These are phyloP conservation scores for Penicillium sp. DNA, from an alignment of 2,329 filamentous ascomycete genomes.

Conservation along the genomic window DNA sequence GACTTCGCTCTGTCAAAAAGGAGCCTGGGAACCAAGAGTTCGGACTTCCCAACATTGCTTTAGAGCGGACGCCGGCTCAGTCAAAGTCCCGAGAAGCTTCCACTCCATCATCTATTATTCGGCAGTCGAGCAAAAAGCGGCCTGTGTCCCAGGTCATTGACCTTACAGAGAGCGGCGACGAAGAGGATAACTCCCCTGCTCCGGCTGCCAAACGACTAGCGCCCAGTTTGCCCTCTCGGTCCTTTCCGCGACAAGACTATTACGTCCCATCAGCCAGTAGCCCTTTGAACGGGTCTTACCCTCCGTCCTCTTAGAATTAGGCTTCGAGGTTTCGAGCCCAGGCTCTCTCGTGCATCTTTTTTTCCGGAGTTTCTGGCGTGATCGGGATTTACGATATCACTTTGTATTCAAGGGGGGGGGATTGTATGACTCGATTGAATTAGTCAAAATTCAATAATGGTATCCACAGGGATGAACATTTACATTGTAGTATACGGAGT, in stretches of 20 bases:
- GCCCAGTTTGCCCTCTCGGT: conserved; percentile 23
- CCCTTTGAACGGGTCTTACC: conserved; percentile 23
- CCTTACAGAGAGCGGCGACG: conserved; percentile 55
- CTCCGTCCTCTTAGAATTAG: conserved; percentile 19
- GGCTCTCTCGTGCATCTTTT: conserved; percentile 14
- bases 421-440: conserved; percentile 1
- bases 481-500: neutral
- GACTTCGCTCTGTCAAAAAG: conserved; percentile 40
- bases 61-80: conserved; percentile 38
- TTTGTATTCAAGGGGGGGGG: neutral
- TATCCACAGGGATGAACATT: too few species aligned
- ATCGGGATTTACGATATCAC: conserved; percentile 8
- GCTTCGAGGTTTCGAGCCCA: conserved; percentile 11
- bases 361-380: conserved; percentile 20
- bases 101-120: conserved; percentile 38
- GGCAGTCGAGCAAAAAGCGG: conserved; percentile 48
- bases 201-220: conserved; percentile 38
- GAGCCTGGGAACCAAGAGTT: conserved; percentile 40
- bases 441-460: neutral
- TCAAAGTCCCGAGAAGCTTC: conserved; percentile 43
- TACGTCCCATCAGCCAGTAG: conserved; percentile 23
- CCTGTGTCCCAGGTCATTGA: conserved; percentile 55
- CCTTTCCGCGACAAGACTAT: conserved; percentile 23
- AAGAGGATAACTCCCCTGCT: conserved; percentile 49
- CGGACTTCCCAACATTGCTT: conserved; percentile 21